phyloP scores from a whole-genome alignment of 2,329 filamentous ascomycete genomes.

The Microdochium paspali region DNA sequence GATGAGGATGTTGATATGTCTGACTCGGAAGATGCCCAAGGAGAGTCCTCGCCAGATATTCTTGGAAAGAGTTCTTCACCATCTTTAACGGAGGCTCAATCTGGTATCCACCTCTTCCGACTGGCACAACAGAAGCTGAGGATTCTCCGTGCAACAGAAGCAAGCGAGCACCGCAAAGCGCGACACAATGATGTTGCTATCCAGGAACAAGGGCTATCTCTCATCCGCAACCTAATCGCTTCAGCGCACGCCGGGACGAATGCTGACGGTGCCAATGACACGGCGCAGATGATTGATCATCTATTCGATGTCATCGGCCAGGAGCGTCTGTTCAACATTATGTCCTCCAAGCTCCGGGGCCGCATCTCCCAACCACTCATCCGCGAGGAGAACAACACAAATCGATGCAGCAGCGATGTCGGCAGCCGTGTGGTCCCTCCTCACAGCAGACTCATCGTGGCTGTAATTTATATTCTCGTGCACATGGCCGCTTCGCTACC shows the following conservation, averaged over 20 bases:
- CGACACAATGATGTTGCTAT: constrained; percentile 73
- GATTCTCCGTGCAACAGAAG: constrained; percentile 53
- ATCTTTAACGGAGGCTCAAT: constrained; percentile 3
- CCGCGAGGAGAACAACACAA: constrained; percentile 21
- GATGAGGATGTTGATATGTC: constrained; percentile 52
- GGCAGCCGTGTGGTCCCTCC: constrained; percentile 45
- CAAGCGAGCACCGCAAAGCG: constrained; percentile 57
- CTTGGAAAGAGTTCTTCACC: constrained; percentile 7
- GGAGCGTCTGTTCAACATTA: constrained; percentile 69
- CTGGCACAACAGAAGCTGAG: constrained; percentile 40
- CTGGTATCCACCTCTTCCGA: constrained; percentile 24
- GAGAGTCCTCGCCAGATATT: constrained; percentile 10
- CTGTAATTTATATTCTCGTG: constrained; percentile 74
- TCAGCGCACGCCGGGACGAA: constrained; percentile 39
- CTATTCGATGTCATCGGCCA: constrained; percentile 69
- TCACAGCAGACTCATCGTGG: constrained; percentile 61
- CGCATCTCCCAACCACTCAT: constrained; percentile 44
- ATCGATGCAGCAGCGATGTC: not conserved
- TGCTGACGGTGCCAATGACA: constrained; percentile 39
- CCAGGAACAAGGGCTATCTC: constrained; percentile 83
- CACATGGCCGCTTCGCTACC: constrained; percentile 80
- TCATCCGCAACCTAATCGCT: constrained; percentile 83
- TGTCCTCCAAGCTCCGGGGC: constrained; percentile 67
- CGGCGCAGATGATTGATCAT: constrained; percentile 72
- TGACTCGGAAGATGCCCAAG: constrained; percentile 31